Conservation (phyloP, 805 yeast species). For the Jamesozyma rosinii region DNA sequence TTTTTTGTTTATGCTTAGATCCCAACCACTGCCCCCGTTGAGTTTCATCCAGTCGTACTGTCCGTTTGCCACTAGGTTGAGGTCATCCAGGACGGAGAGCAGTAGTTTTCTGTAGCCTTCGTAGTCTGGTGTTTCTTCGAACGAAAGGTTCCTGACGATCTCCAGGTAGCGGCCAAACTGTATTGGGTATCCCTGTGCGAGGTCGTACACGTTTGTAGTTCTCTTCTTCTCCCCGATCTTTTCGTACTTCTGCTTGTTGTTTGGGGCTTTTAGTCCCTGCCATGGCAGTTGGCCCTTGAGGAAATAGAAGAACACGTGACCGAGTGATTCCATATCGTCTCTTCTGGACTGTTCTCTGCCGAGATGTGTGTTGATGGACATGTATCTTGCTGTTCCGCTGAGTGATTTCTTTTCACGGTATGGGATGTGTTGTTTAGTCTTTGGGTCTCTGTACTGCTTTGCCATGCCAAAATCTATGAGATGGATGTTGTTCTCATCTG, state of each 20-base stretch:
- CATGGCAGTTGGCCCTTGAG: slow-evolving; percentile 91
- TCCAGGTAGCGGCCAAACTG: slow-evolving; percentile 90
- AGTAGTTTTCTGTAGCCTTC: slow-evolving; percentile 72
- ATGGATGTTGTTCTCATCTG: slow-evolving; percentile 78
- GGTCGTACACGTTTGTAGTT: slow-evolving; percentile 74
- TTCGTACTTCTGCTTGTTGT: slow-evolving; percentile 94
- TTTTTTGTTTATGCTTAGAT: slow-evolving; percentile 75
- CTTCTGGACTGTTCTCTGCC: slow-evolving; percentile 96
- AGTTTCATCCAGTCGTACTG: slow-evolving; percentile 97
- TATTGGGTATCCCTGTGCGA: slow-evolving; percentile 82
- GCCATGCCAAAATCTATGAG: slow-evolving; percentile 98
- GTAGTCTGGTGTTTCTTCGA: slow-evolving; percentile 93
- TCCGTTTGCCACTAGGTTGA: slow-evolving; percentile 69
- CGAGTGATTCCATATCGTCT: slow-evolving; percentile 92
- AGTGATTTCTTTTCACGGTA: slow-evolving; percentile 91
- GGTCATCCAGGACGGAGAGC: slow-evolving; percentile 64
- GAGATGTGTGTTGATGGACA: slow-evolving; percentile 94
- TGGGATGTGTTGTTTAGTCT: slow-evolving; percentile 90
- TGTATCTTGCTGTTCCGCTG: slow-evolving; percentile 97
- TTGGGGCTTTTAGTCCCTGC: slow-evolving; percentile 98
- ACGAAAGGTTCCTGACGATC: slow-evolving; percentile 77
- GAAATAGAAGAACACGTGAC: slow-evolving; percentile 93
- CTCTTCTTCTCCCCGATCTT: slow-evolving; percentile 95
- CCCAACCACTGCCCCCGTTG: slow-evolving; percentile 96
- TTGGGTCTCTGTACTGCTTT: slow-evolving; percentile 93